phyloP scores from a whole-genome alignment of 2,329 filamentous ascomycete species.

The Aphanocladium album region DNA sequence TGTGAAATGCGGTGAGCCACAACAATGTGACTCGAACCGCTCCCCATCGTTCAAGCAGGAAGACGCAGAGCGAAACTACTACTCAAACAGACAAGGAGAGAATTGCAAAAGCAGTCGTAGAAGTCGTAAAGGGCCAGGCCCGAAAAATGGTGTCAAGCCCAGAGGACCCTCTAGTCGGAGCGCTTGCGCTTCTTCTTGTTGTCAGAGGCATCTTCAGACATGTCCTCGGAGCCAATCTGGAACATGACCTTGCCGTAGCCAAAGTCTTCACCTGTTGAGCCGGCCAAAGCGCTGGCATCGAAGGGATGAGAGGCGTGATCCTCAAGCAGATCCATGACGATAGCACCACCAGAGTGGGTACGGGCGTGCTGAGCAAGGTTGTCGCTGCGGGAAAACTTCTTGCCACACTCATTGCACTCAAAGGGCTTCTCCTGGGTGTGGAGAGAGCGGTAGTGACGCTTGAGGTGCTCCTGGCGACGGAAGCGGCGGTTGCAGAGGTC shows the following conservation, averaged over 20 bases:
- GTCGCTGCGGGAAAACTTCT: constrained; percentile 98
- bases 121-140: constrained; percentile 11
- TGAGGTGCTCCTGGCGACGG: constrained; percentile 95
- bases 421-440: constrained; percentile 99
- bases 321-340: constrained; percentile 85
- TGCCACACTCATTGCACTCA: constrained; percentile 94
- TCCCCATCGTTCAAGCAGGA: background rate
- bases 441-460: constrained; percentile 96
- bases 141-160: background rate
- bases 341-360: constrained; percentile 84
- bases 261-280: constrained; percentile 54
- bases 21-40: background rate
- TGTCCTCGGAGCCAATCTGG: constrained; percentile 69
- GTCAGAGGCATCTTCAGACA: constrained; percentile 47
- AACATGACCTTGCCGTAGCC: constrained; percentile 74
- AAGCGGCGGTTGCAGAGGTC: constrained; percentile 95
- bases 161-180: constrained; percentile 45
- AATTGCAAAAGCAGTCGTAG: constrained; percentile 3
- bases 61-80: background rate
- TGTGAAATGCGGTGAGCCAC: background rate
- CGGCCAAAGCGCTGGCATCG: constrained; percentile 39
- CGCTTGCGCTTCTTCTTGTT: constrained; percentile 68
- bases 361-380: constrained; percentile 95
- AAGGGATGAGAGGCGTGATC: constrained; percentile 51
- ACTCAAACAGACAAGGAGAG: background rate